Evolutionary conservation across 108 stramenopile genomes (phyloP), one percentile per base, ranked within the genome.

Genomic region (Pseudonitzschia delicatissima): DNA sequence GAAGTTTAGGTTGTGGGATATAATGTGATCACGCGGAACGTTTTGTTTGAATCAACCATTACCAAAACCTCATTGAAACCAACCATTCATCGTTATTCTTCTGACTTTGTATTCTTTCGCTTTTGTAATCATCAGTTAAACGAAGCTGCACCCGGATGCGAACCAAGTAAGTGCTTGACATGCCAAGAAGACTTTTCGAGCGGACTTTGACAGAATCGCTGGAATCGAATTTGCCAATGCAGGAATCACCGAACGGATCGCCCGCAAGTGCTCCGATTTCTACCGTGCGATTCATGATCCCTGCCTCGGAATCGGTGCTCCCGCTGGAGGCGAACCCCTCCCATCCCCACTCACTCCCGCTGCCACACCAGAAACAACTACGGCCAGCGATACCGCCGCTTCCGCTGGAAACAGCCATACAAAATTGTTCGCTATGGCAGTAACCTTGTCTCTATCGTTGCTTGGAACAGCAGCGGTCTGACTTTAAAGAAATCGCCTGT

Each of bases 211-310:
- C 47, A 32, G 42, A 6, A 18, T 70, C 18, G 69, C 69, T 11
- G 74, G 69, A 6, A 31, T 57, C 12, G 58, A 64, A 49, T 44
- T 62, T 12, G 29, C 34, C 9, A 64, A 65, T 15, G 62, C 67
- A 34, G 69, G 74, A 39, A 60, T 71, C 35, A 64, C 62, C 31
- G 74, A 69, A 34, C 12, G 18, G 9, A 64, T 71, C 47, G 51
- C 68, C 25, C 52, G 36, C 17, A 35, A 59, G 2, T 71, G 69
- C 32, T 23, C 25, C 39, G 44, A 21, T 2, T 69, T 71, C 42
- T 32, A 36, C 11, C 64, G 55, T 33, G 45, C 70, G 4, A 62
- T 44, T 5, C 57, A 64, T 63, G 74, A 71, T 66, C 55, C 49
- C 13, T 69, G 69, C 32, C 23, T 44, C 28, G 64, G 74, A 17